Evolutionary conservation across 1,284 basidiomycete genomes (phyloP).

Genomic region (Xerocomus amazonicus): DNA sequence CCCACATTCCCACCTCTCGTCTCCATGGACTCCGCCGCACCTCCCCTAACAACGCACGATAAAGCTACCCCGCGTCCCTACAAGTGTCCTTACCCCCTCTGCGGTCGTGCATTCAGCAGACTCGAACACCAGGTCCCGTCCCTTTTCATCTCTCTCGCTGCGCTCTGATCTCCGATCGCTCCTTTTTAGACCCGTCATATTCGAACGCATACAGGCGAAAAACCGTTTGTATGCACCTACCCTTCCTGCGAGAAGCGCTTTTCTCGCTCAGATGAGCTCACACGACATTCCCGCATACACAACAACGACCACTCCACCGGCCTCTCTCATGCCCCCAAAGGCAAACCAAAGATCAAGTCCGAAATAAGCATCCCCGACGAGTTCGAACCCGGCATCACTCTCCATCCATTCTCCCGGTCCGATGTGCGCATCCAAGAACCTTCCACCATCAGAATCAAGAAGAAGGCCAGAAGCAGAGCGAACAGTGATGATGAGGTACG

Average conservation of each 20-base stretch:
- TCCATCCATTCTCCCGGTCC: slow-evolving; percentile 24
- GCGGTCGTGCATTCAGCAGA: slow-evolving; percentile 86
- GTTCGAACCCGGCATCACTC: slow-evolving; percentile 26
- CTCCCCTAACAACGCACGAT: slow-evolving; percentile 32
- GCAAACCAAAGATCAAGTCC: slow-evolving; percentile 33
- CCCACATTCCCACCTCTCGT: slow-evolving; percentile 17
- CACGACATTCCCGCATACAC: slow-evolving; percentile 94
- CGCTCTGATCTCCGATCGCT: slow-evolving; percentile 19
- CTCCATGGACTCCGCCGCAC: not conserved
- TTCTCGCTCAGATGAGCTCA: slow-evolving; percentile 95
- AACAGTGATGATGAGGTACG: slow-evolving; percentile 78
- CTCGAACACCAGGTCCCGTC: slow-evolving; percentile 84
- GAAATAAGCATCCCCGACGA: slow-evolving; percentile 39
- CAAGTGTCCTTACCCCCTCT: slow-evolving; percentile 93
- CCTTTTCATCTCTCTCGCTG: slow-evolving; percentile 18
- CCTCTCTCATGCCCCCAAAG: slow-evolving; percentile 23
- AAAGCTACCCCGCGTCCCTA: slow-evolving; percentile 77
- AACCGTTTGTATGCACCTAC: slow-evolving; percentile 91
- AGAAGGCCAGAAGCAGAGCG: slow-evolving; percentile 72
- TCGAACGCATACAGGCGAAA: slow-evolving; percentile 97
- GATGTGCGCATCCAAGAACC: slow-evolving; percentile 25
- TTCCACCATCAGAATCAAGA: slow-evolving; percentile 44
- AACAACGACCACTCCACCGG: slow-evolving; percentile 47
- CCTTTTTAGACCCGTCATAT: slow-evolving; percentile 86
- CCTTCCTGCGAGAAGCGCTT: slow-evolving; percentile 98